Evolutionary conservation across 768 basidiomycete genomes (phyloP).

Genomic region (Suillus alpinus): DNA sequence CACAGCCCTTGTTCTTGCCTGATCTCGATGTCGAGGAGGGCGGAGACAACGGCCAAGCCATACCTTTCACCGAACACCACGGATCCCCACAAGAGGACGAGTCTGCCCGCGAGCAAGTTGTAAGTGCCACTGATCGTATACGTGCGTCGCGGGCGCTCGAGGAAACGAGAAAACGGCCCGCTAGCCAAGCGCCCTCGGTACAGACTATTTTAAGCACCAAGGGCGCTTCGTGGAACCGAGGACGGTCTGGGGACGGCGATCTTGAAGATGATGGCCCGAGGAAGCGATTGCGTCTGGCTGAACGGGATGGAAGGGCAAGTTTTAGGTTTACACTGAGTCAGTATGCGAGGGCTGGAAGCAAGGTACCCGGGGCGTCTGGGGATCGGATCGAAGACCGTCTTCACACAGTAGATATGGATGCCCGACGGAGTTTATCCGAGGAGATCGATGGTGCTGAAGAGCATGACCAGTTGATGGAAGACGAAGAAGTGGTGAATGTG

Average conservation of each 20-base stretch:
- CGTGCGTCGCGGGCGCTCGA: background rate
- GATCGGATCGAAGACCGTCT: slow-evolving; percentile 21
- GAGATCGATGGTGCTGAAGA: slow-evolving; percentile 11
- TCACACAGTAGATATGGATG: slow-evolving; percentile 13
- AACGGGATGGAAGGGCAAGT: slow-evolving; percentile 24
- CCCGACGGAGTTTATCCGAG: slow-evolving; percentile 7
- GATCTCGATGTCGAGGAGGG: slow-evolving; percentile 17
- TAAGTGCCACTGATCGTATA: background rate
- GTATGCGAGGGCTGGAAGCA: slow-evolving; percentile 54
- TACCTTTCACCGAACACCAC: background rate
- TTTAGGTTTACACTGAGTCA: slow-evolving; percentile 48
- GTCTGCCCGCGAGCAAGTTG: background rate
- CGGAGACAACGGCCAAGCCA: background rate
- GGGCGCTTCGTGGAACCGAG: slow-evolving; percentile 47
- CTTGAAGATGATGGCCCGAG: slow-evolving; percentile 9
- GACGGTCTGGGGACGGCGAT: slow-evolving; percentile 10
- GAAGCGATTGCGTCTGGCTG: slow-evolving; percentile 37
- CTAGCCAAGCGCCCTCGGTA: slow-evolving; percentile 20
- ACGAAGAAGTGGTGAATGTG: slow-evolving; percentile 11
- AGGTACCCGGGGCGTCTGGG: slow-evolving; percentile 16
- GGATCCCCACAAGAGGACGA: background rate
- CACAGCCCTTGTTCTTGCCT: slow-evolving; percentile 27
- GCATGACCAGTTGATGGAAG: slow-evolving; percentile 18
- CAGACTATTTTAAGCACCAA: slow-evolving; percentile 53
- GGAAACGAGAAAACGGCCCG: background rate